Base-by-base conservation (phyloP, 805 yeast genomes). In the Candida takata region DNA sequence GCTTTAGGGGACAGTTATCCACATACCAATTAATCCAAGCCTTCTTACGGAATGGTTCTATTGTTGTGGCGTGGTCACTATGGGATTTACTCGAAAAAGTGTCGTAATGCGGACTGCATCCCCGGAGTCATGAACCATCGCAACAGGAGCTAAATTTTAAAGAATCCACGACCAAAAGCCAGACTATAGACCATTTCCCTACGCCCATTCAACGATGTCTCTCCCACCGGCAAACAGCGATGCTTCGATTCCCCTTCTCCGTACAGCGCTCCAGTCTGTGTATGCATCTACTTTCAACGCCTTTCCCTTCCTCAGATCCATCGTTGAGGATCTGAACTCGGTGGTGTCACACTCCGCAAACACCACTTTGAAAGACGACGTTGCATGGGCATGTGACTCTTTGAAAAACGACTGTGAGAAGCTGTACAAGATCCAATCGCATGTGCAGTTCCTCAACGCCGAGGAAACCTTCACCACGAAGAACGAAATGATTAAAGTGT, bases 391-490 rank as follows among this genome's bases (percentile, higher is more conserved):
- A 2, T 42, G 36, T 13, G 49, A 48, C 18, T 29, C 45, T 0
- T 24, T 44, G 1, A 34, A 32, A 12, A 24, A 31, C 5, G 52
- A 48, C 14, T 17, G 35, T 10, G 37, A 14, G 8, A 43, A 44
- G 25, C 26, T 48, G 13, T 12, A 27, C 8, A 39, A 34, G 13
- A 13, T 46, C 4, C 34, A 42, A 12, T 27, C 36, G 3, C 52
- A 48, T 27, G 31, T 45, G 16, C 24, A 35, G 27, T 44, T 46
- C 35, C 18, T 48, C 15, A 38, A 31, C 14, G 50, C 50, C 1
- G 42, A 45, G 20, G 52, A 48, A 18, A 48, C 52, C 8, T 28
- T 34, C n/a, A 46, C 49, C 1, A 42, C 44, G 3, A 40, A 42
- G 24, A 39, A 36, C 8, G 52, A 48, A 24, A 31, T 48, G 12